Percentiles rank a stretch among this genome's conserved stretches.
These are phyloP conservation scores for Salicornia ramosissima DNA, from an alignment of 148 eudicot species.

Conservation along the genomic window DNA sequence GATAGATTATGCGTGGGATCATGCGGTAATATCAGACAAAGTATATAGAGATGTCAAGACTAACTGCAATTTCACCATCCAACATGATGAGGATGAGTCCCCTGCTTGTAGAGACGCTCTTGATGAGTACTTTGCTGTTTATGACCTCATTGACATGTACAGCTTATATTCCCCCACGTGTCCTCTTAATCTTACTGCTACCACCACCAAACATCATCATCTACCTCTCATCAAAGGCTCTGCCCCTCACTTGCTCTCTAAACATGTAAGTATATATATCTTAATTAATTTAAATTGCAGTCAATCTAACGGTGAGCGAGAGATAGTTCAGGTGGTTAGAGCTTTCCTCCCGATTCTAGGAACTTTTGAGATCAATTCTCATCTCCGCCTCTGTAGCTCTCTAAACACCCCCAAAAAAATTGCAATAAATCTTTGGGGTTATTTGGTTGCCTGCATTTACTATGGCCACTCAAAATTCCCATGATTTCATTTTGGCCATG, in stretches of 20 bases:
- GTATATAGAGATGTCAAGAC: slow-evolving; percentile 42
- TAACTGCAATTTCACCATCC: slow-evolving; percentile 52
- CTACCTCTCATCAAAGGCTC: slow-evolving; percentile 30
- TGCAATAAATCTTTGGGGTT: too few species aligned
- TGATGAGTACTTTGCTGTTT: slow-evolving; percentile 51
- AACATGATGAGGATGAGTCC: slow-evolving; percentile 8
- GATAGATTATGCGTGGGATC: slow-evolving; percentile 86
- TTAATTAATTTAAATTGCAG: not conserved
- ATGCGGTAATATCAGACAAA: slow-evolving; percentile 73
- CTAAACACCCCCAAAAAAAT: too few species aligned
- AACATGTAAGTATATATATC: slow-evolving; percentile 39
- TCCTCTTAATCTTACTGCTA: slow-evolving; percentile 16
- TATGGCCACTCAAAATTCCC: too few species aligned
- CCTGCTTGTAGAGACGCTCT: slow-evolving; percentile 38
- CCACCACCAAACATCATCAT: slow-evolving; percentile 21
- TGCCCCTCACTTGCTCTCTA: slow-evolving; percentile 54
- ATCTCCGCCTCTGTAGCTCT: too few species aligned
- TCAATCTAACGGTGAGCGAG: too few species aligned
- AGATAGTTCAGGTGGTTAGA: too few species aligned
- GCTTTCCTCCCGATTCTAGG: too few species aligned
- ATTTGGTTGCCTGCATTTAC: too few species aligned
- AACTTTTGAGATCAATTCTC: too few species aligned
- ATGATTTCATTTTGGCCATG: too few species aligned
- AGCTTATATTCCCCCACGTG: slow-evolving; percentile 71
- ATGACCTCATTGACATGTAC: slow-evolving; percentile 78